Evolutionary conservation across 208 protist genomes (phyloP), one percentile per base, ranked within the genome.

Genomic region (Leishmania amazonensis): DNA sequence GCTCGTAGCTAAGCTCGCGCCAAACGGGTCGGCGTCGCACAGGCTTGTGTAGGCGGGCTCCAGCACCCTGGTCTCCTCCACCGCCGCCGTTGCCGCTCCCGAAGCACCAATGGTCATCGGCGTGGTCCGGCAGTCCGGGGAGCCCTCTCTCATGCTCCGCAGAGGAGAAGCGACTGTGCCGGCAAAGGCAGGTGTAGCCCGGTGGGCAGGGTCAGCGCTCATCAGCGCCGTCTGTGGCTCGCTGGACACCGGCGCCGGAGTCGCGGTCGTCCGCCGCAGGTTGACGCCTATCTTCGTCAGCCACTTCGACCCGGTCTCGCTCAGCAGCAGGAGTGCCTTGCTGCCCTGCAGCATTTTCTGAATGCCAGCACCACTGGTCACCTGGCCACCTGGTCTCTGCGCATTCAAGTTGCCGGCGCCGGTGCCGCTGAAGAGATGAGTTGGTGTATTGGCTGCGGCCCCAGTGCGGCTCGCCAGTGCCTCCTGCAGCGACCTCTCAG

Each of bases 241-340:
- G n/a, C 72, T 71, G 17, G 21, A 79, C 65, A 68, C 64, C 54
- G 77, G 54, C 53, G 70, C 54, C n/a, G 72, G 51, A 28, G 65
- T 60, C 45, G 38, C 76, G 8, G 72, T 45, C 53, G 72, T 75
- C 58, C 65, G 53, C 64, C 58, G 67, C 42, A 85, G 53, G 54
- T 78, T 85, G 9, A 65, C 75, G 47, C 58, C 68, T 28, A 85
- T 57, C 62, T 70, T 78, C 42, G 65, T 79, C 72, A 85, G 53
- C 82, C 82, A 85, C 64, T 81, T 85, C 51, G 82, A 85, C 17
- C 82, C 82, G 1, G 72, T 71, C 62, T 85, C 82, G 45, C 82
- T 70, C 35, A 81, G 42, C 74, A 49, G 73, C 73, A 76, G 77
- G 28, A 85, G 53, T 51, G 78, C 72, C 38, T 79, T 85, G 54